Evolutionary conservation across 1,139 yeast species (phyloP), one percentile per base, ranked within the genome.

Genomic region (Candida sojae): DNA sequence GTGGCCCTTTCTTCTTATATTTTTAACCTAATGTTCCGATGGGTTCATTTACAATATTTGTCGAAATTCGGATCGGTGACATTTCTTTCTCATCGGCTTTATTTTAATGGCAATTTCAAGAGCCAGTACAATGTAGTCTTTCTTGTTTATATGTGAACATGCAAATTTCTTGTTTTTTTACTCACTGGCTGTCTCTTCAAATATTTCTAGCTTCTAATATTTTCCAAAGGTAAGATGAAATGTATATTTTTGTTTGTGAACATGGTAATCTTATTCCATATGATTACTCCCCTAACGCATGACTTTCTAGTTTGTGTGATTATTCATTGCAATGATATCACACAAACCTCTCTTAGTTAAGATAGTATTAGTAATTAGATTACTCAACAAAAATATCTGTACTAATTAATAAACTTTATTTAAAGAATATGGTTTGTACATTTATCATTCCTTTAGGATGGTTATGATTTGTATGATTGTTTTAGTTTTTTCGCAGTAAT

Each of bases 401-500:
- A 26, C 5, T 6, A 26, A 26, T 26, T 26, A 8, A 26, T 26
- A 26, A 26, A 26, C 29, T 8, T 26, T 26, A 26, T 26, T 8
- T 26, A 2, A 9, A 17, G 3, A 4, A 13, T 26, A 35, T 33
- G 35, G 35, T 33, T 33, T 9, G 35, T 33, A 33, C 12, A 33
- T 9, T 2, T 33, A 12, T 33, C 13, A 33, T 6, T 8, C 6
- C 11, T 35, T 35, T 21, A 10, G n/a, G n/a, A 7, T 26, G 11
- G 39, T 25, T 36, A 36, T 36, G 39, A 36, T 36, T 8, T 25
- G 17, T 25, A 36, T n/a, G 8, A 3, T 3, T 12, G n/a, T 39
- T 39, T 39, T 17, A 39, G 34, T 21, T 11, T 4, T 39, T 39
- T 39, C 30, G 42, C 42, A 39, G 42, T 36, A 39, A 39, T 39